Conservation (phyloP, 805 yeast genomes). For the Blastobotrys muscicola region DNA sequence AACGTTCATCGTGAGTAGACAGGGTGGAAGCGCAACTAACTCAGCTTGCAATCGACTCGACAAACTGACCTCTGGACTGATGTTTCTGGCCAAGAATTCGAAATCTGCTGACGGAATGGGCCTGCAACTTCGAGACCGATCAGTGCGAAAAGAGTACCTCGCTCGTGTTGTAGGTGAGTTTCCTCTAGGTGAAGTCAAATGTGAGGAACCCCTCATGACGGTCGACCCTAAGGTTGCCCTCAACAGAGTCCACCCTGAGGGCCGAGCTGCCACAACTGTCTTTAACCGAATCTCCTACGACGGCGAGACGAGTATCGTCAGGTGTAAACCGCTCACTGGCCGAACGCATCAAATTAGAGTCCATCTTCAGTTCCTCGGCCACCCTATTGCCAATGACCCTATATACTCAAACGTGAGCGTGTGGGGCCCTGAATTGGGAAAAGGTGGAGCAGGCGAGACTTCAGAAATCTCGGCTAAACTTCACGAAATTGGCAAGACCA, state of each 20-base stretch:
- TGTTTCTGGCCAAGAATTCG: slow-evolving; percentile 81
- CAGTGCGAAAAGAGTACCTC: slow-evolving; percentile 70
- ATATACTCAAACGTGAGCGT: slow-evolving; percentile 66
- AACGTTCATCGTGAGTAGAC: slow-evolving; percentile 45
- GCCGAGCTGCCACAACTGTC: slow-evolving; percentile 65
- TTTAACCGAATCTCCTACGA: slow-evolving; percentile 65
- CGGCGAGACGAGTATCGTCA: slow-evolving; percentile 58
- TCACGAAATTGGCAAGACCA: slow-evolving; percentile 61
- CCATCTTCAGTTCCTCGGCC: slow-evolving; percentile 81
- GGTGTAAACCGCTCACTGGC: slow-evolving; percentile 83
- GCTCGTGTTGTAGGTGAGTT: slow-evolving; percentile 86
- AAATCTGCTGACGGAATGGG: slow-evolving; percentile 70
- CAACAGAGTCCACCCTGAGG: slow-evolving; percentile 49
- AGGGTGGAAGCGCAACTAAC: background rate
- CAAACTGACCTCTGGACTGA: slow-evolving; percentile 81
- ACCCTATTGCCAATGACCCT: slow-evolving; percentile 90
- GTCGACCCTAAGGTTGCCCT: slow-evolving; percentile 66
- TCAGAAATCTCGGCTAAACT: slow-evolving; percentile 40
- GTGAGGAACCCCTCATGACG: slow-evolving; percentile 61
- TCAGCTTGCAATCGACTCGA: slow-evolving; percentile 77
- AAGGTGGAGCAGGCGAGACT: slow-evolving; percentile 42
- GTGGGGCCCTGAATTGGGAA: slow-evolving; percentile 77
- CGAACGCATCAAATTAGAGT: slow-evolving; percentile 94
- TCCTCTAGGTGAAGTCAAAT: slow-evolving; percentile 45
- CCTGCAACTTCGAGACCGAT: slow-evolving; percentile 57